Evolutionary conservation across 202 grass and related monocot species (phyloP), one percentile per base, ranked within the genome.

Genomic region (Panicum hallii): DNA sequence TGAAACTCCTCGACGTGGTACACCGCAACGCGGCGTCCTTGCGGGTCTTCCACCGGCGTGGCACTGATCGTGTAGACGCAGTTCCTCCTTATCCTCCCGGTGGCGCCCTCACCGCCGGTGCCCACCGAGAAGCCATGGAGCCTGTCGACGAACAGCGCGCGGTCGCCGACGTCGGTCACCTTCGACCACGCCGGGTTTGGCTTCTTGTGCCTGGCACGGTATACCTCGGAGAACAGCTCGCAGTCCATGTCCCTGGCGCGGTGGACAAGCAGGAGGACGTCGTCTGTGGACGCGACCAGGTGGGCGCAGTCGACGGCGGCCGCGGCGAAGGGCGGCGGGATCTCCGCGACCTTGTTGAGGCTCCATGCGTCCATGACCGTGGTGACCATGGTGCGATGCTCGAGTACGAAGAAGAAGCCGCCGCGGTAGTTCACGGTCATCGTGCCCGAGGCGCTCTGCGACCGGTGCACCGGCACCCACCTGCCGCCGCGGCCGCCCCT

Each of bases 381-480:
- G 41, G 78, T 81, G 50, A 45, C 4, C 70, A 87, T 70, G 42
- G 60, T 12, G 7, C 41, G 40, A 26, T 13, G 19, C 9, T 81
- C 70, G 19, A 87, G 19, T 3, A 86, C 8, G 84, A 80, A 86
- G 84, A 80, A 86, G 84, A 86, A 74, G 56, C 77, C 77, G 77
- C 23, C 46, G 38, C 77, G 84, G 48, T 80, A 17, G 58, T 86
- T 86, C 15, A 86, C 22, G 4, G 57, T 86, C 84, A 86, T 80
- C 3, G 62, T 64, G 48, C 11, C 7, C 67, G 76, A 86, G 14
- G 56, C 11, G 58, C 23, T 12, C 4, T 9, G 30, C 34, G 84
- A 53, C 57, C 76, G 58, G 57, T 80, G 77, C 76, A 86, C 56
- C 17, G 76, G 68, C 34, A 3, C 34, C 84, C 84, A 86, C 76